These are phyloP conservation scores for Ilyonectria mors-panacis DNA, from an alignment of 2,329 filamentous ascomycete genomes.

Conservation along the genomic window DNA sequence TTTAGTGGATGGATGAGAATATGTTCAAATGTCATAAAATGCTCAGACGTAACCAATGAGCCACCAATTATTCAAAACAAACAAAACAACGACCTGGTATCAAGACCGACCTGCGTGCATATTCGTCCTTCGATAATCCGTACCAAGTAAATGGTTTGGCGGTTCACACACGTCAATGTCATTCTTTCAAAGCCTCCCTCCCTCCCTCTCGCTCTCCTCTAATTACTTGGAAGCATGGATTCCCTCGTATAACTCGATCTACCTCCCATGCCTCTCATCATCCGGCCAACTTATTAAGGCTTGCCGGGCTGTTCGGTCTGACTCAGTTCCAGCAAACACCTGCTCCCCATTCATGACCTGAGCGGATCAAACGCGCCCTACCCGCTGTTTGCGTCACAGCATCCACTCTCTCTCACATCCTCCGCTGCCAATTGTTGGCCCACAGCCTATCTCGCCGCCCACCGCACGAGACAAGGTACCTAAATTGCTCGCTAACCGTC, in stretches of 20 bases:
- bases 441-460: conserved; percentile 23
- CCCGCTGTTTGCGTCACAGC: conserved; percentile 31
- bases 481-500: conserved; percentile 24
- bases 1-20: no score
- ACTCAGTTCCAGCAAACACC: background rate
- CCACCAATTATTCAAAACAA: no score
- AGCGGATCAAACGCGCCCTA: background rate
- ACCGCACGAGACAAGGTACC: conserved; percentile 23
- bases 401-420: conserved; percentile 20
- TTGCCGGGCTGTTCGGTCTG: conserved; percentile 2
- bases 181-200: background rate
- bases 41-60: no score
- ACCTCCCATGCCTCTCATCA: background rate
- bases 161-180: background rate
- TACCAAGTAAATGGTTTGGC: background rate
- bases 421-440: conserved; percentile 17
- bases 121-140: background rate
- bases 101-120: no score
- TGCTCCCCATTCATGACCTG: conserved; percentile 3
- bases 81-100: no score
- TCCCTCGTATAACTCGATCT: background rate
- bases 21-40: no score
- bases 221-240: background rate
- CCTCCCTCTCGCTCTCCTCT: background rate
- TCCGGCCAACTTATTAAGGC: background rate